Percentiles rank a stretch among this genome's conserved stretches.
phyloP scores from a whole-genome alignment of 345 rosid genomes.

The Citrus glauca region DNA sequence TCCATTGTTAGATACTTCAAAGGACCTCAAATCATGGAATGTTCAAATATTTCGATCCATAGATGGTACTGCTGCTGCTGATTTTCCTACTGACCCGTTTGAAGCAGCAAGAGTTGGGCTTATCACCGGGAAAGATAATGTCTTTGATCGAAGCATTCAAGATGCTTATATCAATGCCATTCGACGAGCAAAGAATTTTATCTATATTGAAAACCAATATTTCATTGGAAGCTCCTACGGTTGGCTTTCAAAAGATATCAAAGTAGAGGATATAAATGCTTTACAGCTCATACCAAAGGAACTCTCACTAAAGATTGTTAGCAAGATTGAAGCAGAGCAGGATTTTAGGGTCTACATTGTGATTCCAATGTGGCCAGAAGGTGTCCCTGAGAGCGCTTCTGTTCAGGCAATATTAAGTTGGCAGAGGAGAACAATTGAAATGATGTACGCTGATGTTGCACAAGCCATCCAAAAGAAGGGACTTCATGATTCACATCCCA shows the following conservation, averaged over 20 bases:
- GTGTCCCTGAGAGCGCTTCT: conserved; percentile 55
- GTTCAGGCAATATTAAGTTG: conserved; percentile 83
- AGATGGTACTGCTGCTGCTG: conserved; percentile 45
- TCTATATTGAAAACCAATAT: conserved; percentile 87
- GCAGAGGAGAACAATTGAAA: conserved; percentile 86
- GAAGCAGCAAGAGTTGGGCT: conserved; percentile 48
- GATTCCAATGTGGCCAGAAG: conserved; percentile 95
- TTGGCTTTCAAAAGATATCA: conserved; percentile 49
- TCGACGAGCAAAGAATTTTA: conserved; percentile 70
- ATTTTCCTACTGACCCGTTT: conserved; percentile 34
- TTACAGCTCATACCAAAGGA: conserved; percentile 79
- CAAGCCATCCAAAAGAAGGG: conserved; percentile 43
- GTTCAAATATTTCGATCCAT: conserved; percentile 75
- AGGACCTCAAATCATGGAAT: conserved; percentile 44
- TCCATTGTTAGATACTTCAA: conserved; percentile 20
- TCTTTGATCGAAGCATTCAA: conserved; percentile 75
- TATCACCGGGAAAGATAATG: conserved; percentile 43
- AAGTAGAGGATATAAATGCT: conserved; percentile 48
- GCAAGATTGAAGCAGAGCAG: conserved; percentile 75
- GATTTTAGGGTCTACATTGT: conserved; percentile 66
- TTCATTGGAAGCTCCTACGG: conserved; percentile 78
- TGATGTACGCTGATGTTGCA: conserved; percentile 75
- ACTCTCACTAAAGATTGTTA: conserved; percentile 63
- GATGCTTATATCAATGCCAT: conserved; percentile 79
- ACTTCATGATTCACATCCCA: conserved; percentile 36